Conservation (phyloP, 2,329 filamentous ascomycete species). For the Ophiostoma ulmi region DNA sequence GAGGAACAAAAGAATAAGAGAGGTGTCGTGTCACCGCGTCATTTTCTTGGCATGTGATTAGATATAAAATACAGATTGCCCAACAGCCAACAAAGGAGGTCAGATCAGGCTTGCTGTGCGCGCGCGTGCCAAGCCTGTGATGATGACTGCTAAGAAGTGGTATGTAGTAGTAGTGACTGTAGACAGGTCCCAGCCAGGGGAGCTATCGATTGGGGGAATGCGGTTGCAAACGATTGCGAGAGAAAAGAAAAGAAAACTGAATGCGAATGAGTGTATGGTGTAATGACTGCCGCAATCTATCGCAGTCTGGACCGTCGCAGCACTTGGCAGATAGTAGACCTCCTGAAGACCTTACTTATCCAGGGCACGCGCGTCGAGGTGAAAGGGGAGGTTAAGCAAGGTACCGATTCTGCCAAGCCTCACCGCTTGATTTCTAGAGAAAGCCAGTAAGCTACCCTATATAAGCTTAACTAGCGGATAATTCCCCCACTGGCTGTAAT, state of each 20-base stretch:
- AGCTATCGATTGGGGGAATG: neutral
- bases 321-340: neutral
- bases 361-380: neutral
- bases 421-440: constrained; percentile 10
- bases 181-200: neutral
- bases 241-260: neutral
- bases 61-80: neutral
- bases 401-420: constrained; percentile 14
- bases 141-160: neutral
- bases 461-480: constrained; percentile 6
- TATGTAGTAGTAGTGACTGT: neutral
- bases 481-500: constrained; percentile 26
- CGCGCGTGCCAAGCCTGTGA: constrained; percentile 5
- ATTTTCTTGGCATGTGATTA: constrained; percentile 15
- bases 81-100: neutral
- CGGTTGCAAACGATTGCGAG: neutral
- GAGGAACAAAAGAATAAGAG: neutral
- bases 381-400: neutral
- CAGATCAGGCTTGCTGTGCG: neutral
- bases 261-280: neutral
- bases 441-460: constrained; percentile 1
- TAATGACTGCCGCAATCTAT: neutral
- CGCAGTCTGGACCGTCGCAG: neutral
- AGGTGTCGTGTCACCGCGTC: constrained; percentile 19
- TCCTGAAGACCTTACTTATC: neutral